Percentiles rank a stretch among this genome's conserved stretches.
Conservation (phyloP, 768 basidiomycete genomes). For the Rhodotorula graminis region DNA sequence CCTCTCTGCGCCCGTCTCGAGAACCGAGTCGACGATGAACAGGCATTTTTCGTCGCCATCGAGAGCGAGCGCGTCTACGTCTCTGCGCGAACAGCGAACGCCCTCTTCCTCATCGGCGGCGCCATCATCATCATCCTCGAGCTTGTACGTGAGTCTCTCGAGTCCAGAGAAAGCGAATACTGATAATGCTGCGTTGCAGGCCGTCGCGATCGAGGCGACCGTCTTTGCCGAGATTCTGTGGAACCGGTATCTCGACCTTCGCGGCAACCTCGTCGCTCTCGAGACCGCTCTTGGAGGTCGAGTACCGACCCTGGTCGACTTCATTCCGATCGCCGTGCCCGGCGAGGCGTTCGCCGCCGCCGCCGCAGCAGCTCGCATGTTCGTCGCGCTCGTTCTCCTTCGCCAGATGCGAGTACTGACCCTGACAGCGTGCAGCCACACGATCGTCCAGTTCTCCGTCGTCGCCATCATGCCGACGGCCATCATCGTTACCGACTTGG, state of each 20-base stretch:
- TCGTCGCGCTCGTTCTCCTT: background rate
- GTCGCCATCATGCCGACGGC: background rate
- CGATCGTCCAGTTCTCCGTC: background rate
- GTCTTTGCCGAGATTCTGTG: background rate
- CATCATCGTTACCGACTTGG: background rate
- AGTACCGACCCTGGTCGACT: background rate
- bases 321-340: background rate
- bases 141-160: background rate
- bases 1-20: too few relatives aligned
- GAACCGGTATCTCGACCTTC: background rate
- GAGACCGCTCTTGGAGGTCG: background rate
- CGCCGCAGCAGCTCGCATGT: background rate
- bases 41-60: background rate
- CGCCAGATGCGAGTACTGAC: fast-evolving
- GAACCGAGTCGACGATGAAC: background rate
- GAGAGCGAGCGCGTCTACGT: background rate
- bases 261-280: background rate
- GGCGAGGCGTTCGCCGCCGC: background rate
- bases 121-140: background rate
- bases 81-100: background rate
- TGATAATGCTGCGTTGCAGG: background rate
- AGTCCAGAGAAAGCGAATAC: fast-evolving
- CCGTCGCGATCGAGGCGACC: background rate
- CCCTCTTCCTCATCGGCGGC: background rate
- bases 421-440: background rate